Base-by-base conservation (phyloP, 164 flowering plant genomes). In the Piper betle region DNA sequence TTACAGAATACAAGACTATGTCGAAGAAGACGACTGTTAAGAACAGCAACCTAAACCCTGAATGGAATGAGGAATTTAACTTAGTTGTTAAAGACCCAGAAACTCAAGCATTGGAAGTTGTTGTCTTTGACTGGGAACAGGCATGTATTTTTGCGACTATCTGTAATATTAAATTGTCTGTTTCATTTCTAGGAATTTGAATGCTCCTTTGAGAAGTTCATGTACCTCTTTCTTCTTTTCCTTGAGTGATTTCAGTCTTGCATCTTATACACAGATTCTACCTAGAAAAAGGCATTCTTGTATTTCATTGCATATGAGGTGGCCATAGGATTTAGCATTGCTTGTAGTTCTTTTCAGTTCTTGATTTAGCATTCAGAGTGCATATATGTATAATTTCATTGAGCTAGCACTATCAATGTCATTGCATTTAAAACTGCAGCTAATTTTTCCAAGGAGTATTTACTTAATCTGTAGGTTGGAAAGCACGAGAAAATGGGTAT, bases 61-160 rank as follows among this genome's bases (percentile, higher is more conserved):
- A 86, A 77, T 88, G 96, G 96, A 86, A 88, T 64, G 91, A 88
- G 70, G 96, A 88, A 55, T 86, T 86, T 57, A 77, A 67, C 57
- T 9, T 83, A 52, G 82, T 79, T 41, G 87, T 88, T 8, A 86
- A 75, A 65, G 93, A 82, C 65, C 96, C 93, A 2, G 71, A 82
- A 54, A 52, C 88, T 60, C 93, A 86, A 68, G 77, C 75, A 16
- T 65, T 88, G 40, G 91, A 88, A 74, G 2, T 86, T 9, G 17
- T 2, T 18, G 82, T 86, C 41, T 83, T 82, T 69, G 93, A 88
- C 57, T 84, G 96, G 93, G 93, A 88, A 62, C 88, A 88, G 91
- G 96, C 80, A 64, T 57, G 59, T 37, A 10, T 10, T 25, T 25
- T 25, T 25, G 33, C 33, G 33, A 25, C 33, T 2, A 25, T 46